phyloP scores from a whole-genome alignment of 768 basidiomycete species.

The Clavaria fumosa region DNA sequence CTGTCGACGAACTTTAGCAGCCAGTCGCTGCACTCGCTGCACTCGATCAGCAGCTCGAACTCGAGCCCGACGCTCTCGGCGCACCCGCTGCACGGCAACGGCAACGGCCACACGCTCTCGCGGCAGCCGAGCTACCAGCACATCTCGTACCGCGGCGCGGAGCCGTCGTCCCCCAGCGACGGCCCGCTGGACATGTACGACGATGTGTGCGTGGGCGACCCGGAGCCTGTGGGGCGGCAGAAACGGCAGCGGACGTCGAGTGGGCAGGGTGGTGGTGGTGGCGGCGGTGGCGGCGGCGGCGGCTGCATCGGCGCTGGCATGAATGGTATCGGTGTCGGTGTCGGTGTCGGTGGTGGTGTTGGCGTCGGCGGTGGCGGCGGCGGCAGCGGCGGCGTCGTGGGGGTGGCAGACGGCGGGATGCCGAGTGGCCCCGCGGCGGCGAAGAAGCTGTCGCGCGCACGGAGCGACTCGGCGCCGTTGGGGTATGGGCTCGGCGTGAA shows the following conservation, averaged over 20 bases:
- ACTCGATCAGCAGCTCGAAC: constrained; percentile 31
- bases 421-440: constrained; percentile 9
- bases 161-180: constrained; percentile 27
- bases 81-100: constrained; percentile 19
- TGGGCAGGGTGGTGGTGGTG: constrained; percentile 16
- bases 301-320: neutral
- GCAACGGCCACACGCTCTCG: constrained; percentile 28
- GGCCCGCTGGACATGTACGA: constrained; percentile 31
- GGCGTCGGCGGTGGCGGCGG: neutral
- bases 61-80: constrained; percentile 30
- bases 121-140: constrained; percentile 50
- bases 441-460: constrained; percentile 37
- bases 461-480: constrained; percentile 55
- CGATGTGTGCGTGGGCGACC: constrained; percentile 11
- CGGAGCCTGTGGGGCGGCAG: constrained; percentile 9
- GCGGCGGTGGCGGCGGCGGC: constrained; percentile 4
- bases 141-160: constrained; percentile 23
- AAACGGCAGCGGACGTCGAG: constrained; percentile 43
- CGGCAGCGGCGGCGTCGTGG: constrained; percentile 5
- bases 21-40: constrained; percentile 27
- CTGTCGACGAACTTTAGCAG: constrained; percentile 26
- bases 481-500: constrained; percentile 29
- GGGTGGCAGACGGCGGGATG: constrained; percentile 11
- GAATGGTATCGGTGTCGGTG: neutral
- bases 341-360: neutral